Evolutionary conservation across 495 filamentous ascomycete genomes (phyloP).

Genomic region (Neurospora cerealis): DNA sequence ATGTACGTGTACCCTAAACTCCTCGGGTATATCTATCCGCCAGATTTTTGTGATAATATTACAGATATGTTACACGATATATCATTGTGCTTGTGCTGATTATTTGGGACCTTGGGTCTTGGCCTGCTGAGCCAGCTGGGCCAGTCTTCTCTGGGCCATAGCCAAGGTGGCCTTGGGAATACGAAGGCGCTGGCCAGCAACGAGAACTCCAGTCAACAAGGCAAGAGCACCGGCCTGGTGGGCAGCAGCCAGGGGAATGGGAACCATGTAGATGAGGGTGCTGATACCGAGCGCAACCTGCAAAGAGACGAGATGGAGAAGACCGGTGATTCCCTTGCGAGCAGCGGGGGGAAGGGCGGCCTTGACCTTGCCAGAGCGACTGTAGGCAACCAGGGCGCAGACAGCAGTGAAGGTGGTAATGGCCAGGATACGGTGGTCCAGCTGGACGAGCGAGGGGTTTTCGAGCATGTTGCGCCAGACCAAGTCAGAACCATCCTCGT

Average conservation of each 20-base stretch:
- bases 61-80: background rate
- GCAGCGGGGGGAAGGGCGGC: constrained; percentile 53
- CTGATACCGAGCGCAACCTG: constrained; percentile 81
- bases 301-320: constrained; percentile 71
- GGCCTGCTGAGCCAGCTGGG: background rate
- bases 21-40: background rate
- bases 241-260: constrained; percentile 73
- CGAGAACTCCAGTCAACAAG: constrained; percentile 68
- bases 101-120: background rate
- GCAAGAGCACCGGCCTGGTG: constrained; percentile 90
- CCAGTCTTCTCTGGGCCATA: constrained; percentile 32
- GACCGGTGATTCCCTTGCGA: constrained; percentile 61
- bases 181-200: constrained; percentile 54
- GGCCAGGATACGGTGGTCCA: constrained; percentile 90
- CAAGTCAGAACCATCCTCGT: constrained; percentile 63
- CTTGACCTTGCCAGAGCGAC: constrained; percentile 53
- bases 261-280: constrained; percentile 88
- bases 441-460: constrained; percentile 88
- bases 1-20: background rate
- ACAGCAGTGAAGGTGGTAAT: constrained; percentile 79
- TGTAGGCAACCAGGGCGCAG: constrained; percentile 66
- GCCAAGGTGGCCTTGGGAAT: constrained; percentile 38
- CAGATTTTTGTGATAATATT: background rate
- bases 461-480: constrained; percentile 96
- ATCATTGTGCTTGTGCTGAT: background rate